Conservation (phyloP, 306 rosid species). For the Vigna hirtella region DNA sequence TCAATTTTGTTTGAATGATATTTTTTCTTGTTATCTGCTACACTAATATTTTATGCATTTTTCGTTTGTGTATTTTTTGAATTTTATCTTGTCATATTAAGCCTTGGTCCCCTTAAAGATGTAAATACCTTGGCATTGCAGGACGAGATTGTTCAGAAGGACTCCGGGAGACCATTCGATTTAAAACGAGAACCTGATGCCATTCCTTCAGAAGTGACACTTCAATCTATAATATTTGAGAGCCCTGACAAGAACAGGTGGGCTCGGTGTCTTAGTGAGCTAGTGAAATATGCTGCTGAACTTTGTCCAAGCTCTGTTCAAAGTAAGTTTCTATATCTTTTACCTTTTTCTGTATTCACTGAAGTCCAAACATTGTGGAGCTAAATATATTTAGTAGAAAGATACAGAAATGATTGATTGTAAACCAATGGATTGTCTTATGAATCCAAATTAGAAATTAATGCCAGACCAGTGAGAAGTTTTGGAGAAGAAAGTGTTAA, state of each 20-base stretch:
- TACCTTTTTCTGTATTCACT: constrained; percentile 24
- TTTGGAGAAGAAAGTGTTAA: too few relatives aligned
- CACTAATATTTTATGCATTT: constrained; percentile 22
- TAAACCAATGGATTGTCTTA: too few relatives aligned
- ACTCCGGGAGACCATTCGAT: constrained; percentile 94
- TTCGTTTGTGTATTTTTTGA: constrained; percentile 34
- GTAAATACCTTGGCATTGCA: constrained; percentile 53
- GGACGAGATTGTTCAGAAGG: constrained; percentile 99
- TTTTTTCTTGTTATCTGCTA: constrained; percentile 54
- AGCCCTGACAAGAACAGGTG: constrained; percentile 98
- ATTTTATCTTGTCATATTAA: constrained; percentile 36
- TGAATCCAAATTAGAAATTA: too few relatives aligned
- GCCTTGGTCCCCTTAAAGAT: constrained; percentile 3
- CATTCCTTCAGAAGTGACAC: constrained; percentile 88
- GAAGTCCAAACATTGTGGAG: constrained; percentile 33
- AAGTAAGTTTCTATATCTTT: constrained; percentile 61
- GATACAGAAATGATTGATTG: too few relatives aligned
- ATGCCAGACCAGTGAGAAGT: too few relatives aligned
- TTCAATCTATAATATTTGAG: constrained; percentile 97
- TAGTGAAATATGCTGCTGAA: constrained; percentile 92
- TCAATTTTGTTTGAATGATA: constrained; percentile 34
- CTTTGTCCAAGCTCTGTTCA: constrained; percentile 94
- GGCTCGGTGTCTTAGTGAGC: constrained; percentile 98
- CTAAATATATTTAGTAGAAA: constrained; percentile 22
- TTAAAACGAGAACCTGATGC: constrained; percentile 94